Conservation (phyloP, 495 filamentous ascomycete genomes). For the Elaphomyces granulatus region DNA sequence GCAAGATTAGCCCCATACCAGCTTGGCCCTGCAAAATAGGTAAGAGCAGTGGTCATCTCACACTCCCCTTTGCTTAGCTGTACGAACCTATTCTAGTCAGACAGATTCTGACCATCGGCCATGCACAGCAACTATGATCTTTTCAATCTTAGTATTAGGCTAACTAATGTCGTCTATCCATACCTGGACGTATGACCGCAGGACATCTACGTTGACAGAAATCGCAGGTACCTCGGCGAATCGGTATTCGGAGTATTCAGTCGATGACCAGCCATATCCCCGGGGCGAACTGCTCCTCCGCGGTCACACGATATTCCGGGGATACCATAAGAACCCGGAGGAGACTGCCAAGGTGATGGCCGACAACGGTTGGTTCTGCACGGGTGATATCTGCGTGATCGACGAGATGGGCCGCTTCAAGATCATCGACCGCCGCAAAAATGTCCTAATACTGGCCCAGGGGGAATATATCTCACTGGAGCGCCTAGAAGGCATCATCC, state of each 20-base stretch:
- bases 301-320: constrained; percentile 60
- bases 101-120: no score
- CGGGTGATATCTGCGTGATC: constrained; percentile 75
- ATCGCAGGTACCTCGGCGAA: no score
- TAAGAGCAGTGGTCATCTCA: no score
- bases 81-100: no score
- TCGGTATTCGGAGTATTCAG: constrained; percentile 85
- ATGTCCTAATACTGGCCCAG: constrained; percentile 92
- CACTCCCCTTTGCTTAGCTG: no score
- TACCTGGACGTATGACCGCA: no score
- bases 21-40: no score
- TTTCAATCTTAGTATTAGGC: no score
- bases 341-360: constrained; percentile 75
- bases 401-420: constrained; percentile 77
- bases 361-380: constrained; percentile 91
- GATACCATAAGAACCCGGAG: constrained; percentile 78
- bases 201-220: no score
- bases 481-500: constrained; percentile 86
- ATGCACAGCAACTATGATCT: no score
- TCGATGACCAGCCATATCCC: constrained; percentile 81
- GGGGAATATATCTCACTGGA: constrained; percentile 98
- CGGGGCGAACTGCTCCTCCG: constrained; percentile 83
- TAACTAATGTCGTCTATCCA: no score
- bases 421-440: constrained; percentile 95
- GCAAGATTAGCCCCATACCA: no score